phyloP scores from a whole-genome alignment of 2,329 filamentous ascomycete genomes.

The Cladobotryum mycophilum region DNA sequence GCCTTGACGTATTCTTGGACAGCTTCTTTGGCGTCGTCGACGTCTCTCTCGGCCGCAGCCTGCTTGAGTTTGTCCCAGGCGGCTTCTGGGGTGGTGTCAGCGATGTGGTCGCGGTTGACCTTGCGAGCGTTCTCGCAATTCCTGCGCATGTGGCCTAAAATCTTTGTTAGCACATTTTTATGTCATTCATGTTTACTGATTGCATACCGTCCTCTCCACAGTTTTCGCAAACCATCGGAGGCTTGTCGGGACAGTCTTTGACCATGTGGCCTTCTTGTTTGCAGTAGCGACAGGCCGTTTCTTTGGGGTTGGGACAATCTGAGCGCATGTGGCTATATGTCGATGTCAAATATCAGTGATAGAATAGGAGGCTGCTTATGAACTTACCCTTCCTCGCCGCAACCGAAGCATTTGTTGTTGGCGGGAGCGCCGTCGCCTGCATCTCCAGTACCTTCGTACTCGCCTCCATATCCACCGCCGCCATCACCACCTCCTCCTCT shows the following conservation, averaged over 20 bases:
- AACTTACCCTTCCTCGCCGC: constrained; percentile 30
- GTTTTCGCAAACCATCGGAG: constrained; percentile 51
- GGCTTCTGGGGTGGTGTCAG: constrained; percentile 43
- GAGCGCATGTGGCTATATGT: constrained; percentile 24
- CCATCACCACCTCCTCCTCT: neutral
- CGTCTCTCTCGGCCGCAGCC: constrained; percentile 48
- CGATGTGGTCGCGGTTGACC: constrained; percentile 47
- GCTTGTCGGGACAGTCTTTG: constrained; percentile 57
- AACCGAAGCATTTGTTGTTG: constrained; percentile 30
- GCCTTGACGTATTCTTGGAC: constrained; percentile 57
- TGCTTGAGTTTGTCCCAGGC: constrained; percentile 52
- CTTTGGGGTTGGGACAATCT: constrained; percentile 29
- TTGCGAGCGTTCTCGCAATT: constrained; percentile 56
- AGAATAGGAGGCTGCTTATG: neutral
- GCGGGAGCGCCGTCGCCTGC: constrained; percentile 3
- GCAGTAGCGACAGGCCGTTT: constrained; percentile 39
- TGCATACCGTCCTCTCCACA: constrained; percentile 53
- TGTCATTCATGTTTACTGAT: constrained; percentile 11
- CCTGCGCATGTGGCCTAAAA: constrained; percentile 46
- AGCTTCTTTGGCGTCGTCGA: constrained; percentile 57
- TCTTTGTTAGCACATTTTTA: constrained; percentile 10
- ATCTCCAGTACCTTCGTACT: neutral
- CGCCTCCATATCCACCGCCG: neutral
- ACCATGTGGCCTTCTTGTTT: constrained; percentile 47
- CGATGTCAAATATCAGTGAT: constrained; percentile 6